A percentile compares a stretch with the other conserved stretches of the same genome.
Evolutionary conservation across 306 rosid genomes (phyloP).

Genomic region (Inga laurina): DNA sequence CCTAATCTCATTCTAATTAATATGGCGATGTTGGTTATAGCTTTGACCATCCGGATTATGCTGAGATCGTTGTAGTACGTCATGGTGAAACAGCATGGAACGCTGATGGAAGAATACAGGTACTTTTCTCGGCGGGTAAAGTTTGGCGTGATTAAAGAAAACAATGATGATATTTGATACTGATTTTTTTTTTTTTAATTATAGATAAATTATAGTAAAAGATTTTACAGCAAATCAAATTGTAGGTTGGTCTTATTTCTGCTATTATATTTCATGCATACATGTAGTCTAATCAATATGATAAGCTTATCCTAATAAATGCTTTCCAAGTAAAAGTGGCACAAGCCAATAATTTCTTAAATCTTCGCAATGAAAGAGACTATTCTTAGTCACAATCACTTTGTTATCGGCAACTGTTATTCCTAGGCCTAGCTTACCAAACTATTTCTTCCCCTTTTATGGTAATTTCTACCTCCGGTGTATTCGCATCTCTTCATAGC

Average conservation of each 20-base stretch:
- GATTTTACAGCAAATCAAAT: not conserved
- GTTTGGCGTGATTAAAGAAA: not conserved
- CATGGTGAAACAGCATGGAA: slow-evolving; percentile 98
- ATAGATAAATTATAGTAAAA: not conserved
- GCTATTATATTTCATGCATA: not conserved
- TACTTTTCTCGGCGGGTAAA: slow-evolving; percentile 29
- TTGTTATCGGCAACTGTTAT: not conserved
- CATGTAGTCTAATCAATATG: not conserved
- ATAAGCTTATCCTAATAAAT: not conserved
- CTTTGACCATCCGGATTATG: slow-evolving; percentile 43
- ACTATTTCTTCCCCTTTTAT: slow-evolving; percentile 15
- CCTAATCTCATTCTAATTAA: slow-evolving; percentile 27
- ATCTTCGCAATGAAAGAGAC: not conserved
- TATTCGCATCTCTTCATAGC: slow-evolving; percentile 2
- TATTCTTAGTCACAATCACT: not conserved
- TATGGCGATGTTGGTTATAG: slow-evolving; percentile 37
- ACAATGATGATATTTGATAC: not conserved
- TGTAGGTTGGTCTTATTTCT: slow-evolving; percentile 3
- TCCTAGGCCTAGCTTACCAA: not conserved
- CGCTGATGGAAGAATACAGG: slow-evolving; percentile 77
- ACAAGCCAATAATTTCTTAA: not conserved
- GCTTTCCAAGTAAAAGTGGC: not conserved
- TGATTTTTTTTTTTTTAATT: not conserved
- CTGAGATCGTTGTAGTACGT: slow-evolving; percentile 81
- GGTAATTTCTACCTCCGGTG: not conserved